Percentiles rank a stretch among this genome's conserved stretches.
Conservation (phyloP, 2,329 filamentous ascomycete species). For the Pezicula carpinea region DNA sequence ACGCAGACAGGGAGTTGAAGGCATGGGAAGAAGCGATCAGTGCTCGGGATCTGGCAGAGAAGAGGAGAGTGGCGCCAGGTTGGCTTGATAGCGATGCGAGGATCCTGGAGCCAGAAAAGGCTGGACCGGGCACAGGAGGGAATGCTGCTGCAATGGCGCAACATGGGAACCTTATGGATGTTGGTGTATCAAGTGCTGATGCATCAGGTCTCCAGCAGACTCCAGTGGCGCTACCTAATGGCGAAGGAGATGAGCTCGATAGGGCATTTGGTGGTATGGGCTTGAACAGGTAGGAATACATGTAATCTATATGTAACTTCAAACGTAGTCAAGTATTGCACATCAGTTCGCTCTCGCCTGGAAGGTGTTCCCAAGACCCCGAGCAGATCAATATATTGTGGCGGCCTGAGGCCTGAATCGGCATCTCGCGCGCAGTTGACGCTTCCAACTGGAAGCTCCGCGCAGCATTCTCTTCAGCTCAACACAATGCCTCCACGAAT, state of each 20-base stretch:
- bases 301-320: no score
- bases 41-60: slow-evolving; percentile 70
- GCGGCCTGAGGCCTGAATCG: no score
- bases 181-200: slow-evolving; percentile 26
- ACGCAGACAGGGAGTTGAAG: slow-evolving; percentile 62
- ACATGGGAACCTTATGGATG: slow-evolving; percentile 25
- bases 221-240: slow-evolving; percentile 35
- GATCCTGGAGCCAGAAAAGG: slow-evolving; percentile 61
- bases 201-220: slow-evolving; percentile 22
- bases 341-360: no score
- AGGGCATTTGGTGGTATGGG: slow-evolving; percentile 45
- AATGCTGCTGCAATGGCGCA: background rate
- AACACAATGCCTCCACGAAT: slow-evolving; percentile 29
- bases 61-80: slow-evolving; percentile 72
- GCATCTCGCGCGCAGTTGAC: background rate
- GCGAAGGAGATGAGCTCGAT: slow-evolving; percentile 48
- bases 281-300: slow-evolving; percentile 26
- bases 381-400: no score
- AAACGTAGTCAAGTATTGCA: no score
- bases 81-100: slow-evolving; percentile 73
- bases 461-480: slow-evolving; percentile 3
- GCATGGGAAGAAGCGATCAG: slow-evolving; percentile 65
- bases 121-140: slow-evolving; percentile 7
- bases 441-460: slow-evolving; percentile 3
- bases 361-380: no score